A percentile compares a stretch with the other conserved stretches of the same genome.
phyloP scores from a whole-genome alignment of 1,284 basidiomycete species.

The Rhodofomes roseus region DNA sequence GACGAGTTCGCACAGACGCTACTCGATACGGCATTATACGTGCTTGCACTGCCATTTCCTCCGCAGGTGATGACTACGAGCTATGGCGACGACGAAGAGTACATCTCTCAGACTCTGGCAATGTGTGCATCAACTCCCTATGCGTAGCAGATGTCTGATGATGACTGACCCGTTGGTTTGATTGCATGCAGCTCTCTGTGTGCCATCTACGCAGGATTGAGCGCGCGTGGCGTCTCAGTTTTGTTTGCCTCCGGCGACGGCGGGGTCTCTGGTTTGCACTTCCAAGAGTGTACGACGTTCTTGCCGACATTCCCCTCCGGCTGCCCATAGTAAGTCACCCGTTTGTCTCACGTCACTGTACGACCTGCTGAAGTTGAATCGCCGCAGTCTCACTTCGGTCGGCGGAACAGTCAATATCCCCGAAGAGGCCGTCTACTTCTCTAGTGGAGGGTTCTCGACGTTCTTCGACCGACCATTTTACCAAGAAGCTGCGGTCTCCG shows the following conservation, averaged over 20 bases:
- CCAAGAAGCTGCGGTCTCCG: neutral
- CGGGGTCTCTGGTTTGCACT: conserved; percentile 56
- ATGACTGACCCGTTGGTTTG: no score
- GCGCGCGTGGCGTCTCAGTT: conserved; percentile 52
- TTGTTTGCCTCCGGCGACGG: conserved; percentile 64
- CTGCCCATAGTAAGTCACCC: conserved; percentile 53
- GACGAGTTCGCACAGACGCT: conserved; percentile 20
- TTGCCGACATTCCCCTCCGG: conserved; percentile 66
- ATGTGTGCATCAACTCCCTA: conserved; percentile 43
- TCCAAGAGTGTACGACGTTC: conserved; percentile 42
- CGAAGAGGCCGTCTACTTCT: conserved; percentile 48
- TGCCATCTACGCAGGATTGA: conserved; percentile 38
- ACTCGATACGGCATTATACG: conserved; percentile 30
- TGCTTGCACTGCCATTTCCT: conserved; percentile 25
- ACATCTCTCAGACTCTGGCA: conserved; percentile 45
- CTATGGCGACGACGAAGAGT: conserved; percentile 57
- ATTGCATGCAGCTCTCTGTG: conserved; percentile 12
- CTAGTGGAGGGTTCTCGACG: conserved; percentile 65
- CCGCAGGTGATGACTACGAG: conserved; percentile 32
- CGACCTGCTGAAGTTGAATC: no score
- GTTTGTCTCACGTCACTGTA: conserved; percentile 48
- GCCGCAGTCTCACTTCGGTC: neutral
- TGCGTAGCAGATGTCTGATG: neutral
- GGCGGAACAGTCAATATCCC: conserved; percentile 20
- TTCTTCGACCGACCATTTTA: conserved; percentile 34